Base-by-base conservation (phyloP, 2,329 filamentous ascomycete genomes). In the Ceratocystiopsis minuta region DNA sequence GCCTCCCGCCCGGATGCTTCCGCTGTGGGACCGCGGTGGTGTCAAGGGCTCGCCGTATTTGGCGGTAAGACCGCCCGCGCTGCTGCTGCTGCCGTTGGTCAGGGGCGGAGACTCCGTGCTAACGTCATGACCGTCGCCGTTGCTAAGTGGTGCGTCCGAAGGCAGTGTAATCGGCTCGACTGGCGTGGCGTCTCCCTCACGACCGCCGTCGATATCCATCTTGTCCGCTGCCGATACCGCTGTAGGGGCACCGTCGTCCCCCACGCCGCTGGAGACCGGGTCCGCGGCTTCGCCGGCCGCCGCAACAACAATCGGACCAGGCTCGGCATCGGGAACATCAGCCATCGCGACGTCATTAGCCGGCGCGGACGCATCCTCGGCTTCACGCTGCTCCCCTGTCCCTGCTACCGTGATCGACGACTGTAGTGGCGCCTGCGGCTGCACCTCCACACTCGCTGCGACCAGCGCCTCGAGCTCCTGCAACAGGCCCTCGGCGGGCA, bases 401-500 rank as follows among this genome's bases (percentile, higher is more conserved):
- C 13, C 15, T 3, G 53, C 52, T 2, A 53, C 51, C 4, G 50
- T 46, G 24, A 58, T 57, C 40, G 61, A 54, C 47, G 51, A 61
- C 54, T 60, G 70, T 48, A 54, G 66, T 59, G 24, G 24, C 32
- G 32, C 6, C 13, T 10, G 32, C 32, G 15, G 32, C 13, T 6
- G 5, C 32, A 60, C 61, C 58, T 69, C 75, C 52, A 82, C 63
- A 50, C 78, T 78, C 35, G 72, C 68, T 46, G 85, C 78, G 7
- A 90, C 62, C 49, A 88, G 70, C 39, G 65, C 64, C 51, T 90
- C 82, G 9, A 95, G 63, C 52, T 90, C 80, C 49, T 74, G 74
- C 34, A 83, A 64, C 43, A 87, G 69, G 38, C 69, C 69, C 41
- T 86, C 80, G 37, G 76, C 72, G 1, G 80, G 67, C 51, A 77